These are phyloP conservation scores for Exophiala sideris DNA, from an alignment of 2,329 filamentous ascomycete species.

Conservation along the genomic window DNA sequence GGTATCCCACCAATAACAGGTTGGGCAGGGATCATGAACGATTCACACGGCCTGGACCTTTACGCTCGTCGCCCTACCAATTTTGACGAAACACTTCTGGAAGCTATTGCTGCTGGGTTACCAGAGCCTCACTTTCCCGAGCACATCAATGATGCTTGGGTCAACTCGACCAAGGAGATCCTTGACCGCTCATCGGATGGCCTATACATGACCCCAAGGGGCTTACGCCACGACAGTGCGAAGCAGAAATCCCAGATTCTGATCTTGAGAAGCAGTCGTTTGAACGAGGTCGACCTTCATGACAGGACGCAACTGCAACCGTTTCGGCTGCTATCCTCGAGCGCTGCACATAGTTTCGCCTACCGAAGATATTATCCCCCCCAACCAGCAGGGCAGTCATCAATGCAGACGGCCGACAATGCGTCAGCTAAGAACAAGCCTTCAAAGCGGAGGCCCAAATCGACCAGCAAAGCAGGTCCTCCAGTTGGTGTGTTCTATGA, in stretches of 20 bases:
- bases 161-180: slow-evolving; percentile 20
- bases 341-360: slow-evolving; percentile 24
- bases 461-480: slow-evolving; percentile 5
- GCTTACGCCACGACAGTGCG: slow-evolving; percentile 12
- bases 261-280: slow-evolving; percentile 19
- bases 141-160: slow-evolving; percentile 26
- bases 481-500: slow-evolving; percentile 11
- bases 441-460: neutral
- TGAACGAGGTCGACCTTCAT: slow-evolving; percentile 29
- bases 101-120: slow-evolving; percentile 21
- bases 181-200: slow-evolving; percentile 31
- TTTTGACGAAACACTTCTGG: slow-evolving; percentile 26
- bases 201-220: slow-evolving; percentile 39
- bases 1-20: neutral
- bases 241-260: slow-evolving; percentile 17
- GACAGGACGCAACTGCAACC: slow-evolving; percentile 11
- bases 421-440: neutral
- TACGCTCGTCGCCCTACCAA: slow-evolving; percentile 22
- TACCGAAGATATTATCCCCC: slow-evolving; percentile 12
- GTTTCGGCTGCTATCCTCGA: slow-evolving; percentile 24
- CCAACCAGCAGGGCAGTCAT: neutral
- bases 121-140: slow-evolving; percentile 19
- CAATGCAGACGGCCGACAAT: neutral
- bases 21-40: slow-evolving; percentile 17
- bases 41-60: slow-evolving; percentile 19